Base-by-base conservation (phyloP, 768 basidiomycete genomes). In the Cubamyces sp. region DNA sequence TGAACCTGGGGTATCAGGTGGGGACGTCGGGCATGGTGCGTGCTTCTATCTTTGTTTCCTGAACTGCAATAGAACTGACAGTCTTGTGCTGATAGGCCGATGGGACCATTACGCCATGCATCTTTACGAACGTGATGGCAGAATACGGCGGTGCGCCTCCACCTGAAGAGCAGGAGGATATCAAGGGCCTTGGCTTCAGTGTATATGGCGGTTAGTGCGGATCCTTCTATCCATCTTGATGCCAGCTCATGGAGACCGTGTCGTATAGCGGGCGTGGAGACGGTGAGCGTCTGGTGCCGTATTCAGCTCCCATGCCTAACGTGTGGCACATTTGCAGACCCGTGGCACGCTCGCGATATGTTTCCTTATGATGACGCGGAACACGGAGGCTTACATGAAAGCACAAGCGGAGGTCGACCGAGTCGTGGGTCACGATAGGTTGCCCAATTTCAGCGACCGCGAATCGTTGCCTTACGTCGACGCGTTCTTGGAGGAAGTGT, bases 321-420 rank as follows among this genome's bases (percentile, higher is more conserved):
- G 34, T 11, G 9, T 1, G 53, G 79, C 77, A 12, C 79, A 14
- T 19, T 8, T 11, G 19, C 37, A 81, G 79, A 79, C 75, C 5
- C 76, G 75, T n/a, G 74, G 78, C 11, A 69, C 74, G 14, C 71
- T 77, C 16, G 69, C 71, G 45, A 72, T 74, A 0, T 75, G 79
- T 50, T 76, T 80, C 66, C 69, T 79, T 15, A 75, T 74, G 14
- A 75, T 77, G 64, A 57, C 70, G 0, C 68, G 77, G 8, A 68
- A 77, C 60, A 79, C 79, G 0, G 72, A 77, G 2, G 72, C 75
- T 0, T 71, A 72, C 43, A 60, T 56, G 12, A 77, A 74, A 51
- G 79, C 78, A 5, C 79, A 79, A 50, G 71, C 69, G 16, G 80
- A 82, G 59, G 70, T 81, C 1, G 79, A 81, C 57, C 54, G 66